Evolutionary conservation across 2,329 filamentous ascomycete species (phyloP).

Genomic region (Davidsoniella eucalypti): DNA sequence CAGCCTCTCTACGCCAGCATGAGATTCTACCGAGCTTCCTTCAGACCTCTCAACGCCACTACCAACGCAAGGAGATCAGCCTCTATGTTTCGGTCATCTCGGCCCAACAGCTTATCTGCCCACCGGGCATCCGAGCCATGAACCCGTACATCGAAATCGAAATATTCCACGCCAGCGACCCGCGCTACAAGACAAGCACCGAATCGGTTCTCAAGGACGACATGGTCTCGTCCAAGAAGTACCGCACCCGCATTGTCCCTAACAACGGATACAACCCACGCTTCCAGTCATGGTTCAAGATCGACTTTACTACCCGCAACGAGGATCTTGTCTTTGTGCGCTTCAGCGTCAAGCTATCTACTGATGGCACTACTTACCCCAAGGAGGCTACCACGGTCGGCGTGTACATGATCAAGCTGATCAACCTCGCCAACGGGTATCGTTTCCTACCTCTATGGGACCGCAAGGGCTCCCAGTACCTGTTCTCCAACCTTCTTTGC

Average conservation of each 20-base stretch:
- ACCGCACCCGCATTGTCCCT: conserved; percentile 62
- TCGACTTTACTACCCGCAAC: conserved; percentile 82
- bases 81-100: conserved; percentile 85
- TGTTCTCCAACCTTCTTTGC: conserved; percentile 91
- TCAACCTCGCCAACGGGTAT: conserved; percentile 78
- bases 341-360: conserved; percentile 78
- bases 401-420: conserved; percentile 84
- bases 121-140: conserved; percentile 54
- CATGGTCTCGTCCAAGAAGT: conserved; percentile 48
- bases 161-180: conserved; percentile 86
- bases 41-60: conserved; percentile 33
- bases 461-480: conserved; percentile 74
- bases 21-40: conserved; percentile 37
- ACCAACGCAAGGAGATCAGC: conserved; percentile 64
- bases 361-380: conserved; percentile 49
- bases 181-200: conserved; percentile 69
- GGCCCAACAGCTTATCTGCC: conserved; percentile 83
- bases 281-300: conserved; percentile 64
- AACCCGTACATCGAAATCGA: conserved; percentile 93
- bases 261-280: conserved; percentile 89
- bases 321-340: conserved; percentile 87
- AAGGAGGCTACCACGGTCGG: conserved; percentile 55
- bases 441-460: conserved; percentile 84
- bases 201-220: conserved; percentile 35
- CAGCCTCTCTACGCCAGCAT: conserved; percentile 63